Percentiles rank a stretch among this genome's conserved stretches.
Conservation (phyloP, 139 green algal genomes). For the Chlorella sp. region DNA sequence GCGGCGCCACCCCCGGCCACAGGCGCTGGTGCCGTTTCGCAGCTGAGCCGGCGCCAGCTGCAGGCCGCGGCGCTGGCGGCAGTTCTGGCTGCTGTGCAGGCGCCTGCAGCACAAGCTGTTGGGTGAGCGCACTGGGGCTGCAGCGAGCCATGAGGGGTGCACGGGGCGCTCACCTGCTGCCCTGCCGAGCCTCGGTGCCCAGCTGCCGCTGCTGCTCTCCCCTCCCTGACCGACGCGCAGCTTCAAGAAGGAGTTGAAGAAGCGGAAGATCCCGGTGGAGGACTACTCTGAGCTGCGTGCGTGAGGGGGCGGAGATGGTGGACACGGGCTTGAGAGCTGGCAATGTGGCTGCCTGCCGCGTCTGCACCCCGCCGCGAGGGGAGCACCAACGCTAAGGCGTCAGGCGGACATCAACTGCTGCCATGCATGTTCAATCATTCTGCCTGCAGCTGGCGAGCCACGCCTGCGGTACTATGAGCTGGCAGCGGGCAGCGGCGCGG, state of each 20-base stretch:
- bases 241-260: slow-evolving; percentile 88
- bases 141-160: background rate
- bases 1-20: background rate
- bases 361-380: no score
- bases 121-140: background rate
- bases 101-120: background rate
- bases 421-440: no score
- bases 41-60: slow-evolving; percentile 17
- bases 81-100: background rate
- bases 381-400: no score
- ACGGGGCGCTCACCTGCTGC: background rate
- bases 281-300: slow-evolving; percentile 60
- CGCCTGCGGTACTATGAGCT: slow-evolving; percentile 80
- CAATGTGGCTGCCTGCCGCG: slow-evolving; percentile 9
- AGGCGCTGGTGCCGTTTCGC: background rate
- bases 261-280: slow-evolving; percentile 63
- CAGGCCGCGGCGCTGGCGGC: background rate
- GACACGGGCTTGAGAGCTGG: background rate
- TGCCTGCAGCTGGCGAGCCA: slow-evolving; percentile 50
- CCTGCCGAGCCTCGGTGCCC: background rate
- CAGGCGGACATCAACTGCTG: no score
- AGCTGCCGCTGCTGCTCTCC: background rate
- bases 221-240: slow-evolving; percentile 1
- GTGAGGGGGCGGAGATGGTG: background rate
- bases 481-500: slow-evolving; percentile 62